A percentile compares a stretch with the other conserved stretches of the same genome.
Conservation (phyloP, 768 basidiomycete genomes). For the Candolleomyces aberdarensis region DNA sequence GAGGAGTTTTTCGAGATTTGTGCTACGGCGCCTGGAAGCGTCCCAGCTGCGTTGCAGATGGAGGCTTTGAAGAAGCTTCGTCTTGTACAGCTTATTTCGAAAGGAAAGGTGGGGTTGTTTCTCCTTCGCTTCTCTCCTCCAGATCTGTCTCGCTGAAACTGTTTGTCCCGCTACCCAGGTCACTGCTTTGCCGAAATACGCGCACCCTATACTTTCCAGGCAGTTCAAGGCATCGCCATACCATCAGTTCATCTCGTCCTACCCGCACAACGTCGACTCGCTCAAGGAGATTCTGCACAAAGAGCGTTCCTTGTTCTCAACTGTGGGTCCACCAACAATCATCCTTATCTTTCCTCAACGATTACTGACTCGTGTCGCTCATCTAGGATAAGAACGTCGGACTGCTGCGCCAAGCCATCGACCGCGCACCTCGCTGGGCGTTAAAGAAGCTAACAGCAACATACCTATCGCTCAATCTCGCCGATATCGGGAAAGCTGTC, state of each 20-base stretch:
- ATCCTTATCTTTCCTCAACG: not conserved
- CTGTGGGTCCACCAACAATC: slow-evolving; percentile 34
- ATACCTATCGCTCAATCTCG: slow-evolving; percentile 72
- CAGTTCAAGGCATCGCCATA: slow-evolving; percentile 71
- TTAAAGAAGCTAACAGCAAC: slow-evolving; percentile 80
- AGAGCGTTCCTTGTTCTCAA: slow-evolving; percentile 48
- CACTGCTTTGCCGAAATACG: slow-evolving; percentile 69
- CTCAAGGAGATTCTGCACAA: slow-evolving; percentile 51
- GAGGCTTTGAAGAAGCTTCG: slow-evolving; percentile 85
- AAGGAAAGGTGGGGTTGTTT: slow-evolving; percentile 56
- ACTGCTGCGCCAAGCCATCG: slow-evolving; percentile 61
- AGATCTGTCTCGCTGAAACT: too few relatives aligned
- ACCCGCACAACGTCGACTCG: slow-evolving; percentile 50
- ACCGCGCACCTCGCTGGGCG: slow-evolving; percentile 72
- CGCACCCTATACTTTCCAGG: slow-evolving; percentile 52
- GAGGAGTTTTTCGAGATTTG: slow-evolving; percentile 81
- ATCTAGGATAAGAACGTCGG: slow-evolving; percentile 71
- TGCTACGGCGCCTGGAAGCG: slow-evolving; percentile 56
- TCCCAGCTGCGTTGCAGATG: slow-evolving; percentile 68
- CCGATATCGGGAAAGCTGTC: slow-evolving; percentile 62
- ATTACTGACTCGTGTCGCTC: not conserved
- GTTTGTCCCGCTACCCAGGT: slow-evolving; percentile 24
- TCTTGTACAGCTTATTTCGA: slow-evolving; percentile 73
- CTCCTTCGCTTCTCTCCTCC: not conserved
- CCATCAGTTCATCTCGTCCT: slow-evolving; percentile 56